A percentile compares a stretch with the other conserved stretches of the same genome.
Conservation (phyloP, 2,329 filamentous ascomycete genomes). For the Cladosporium colombiae region DNA sequence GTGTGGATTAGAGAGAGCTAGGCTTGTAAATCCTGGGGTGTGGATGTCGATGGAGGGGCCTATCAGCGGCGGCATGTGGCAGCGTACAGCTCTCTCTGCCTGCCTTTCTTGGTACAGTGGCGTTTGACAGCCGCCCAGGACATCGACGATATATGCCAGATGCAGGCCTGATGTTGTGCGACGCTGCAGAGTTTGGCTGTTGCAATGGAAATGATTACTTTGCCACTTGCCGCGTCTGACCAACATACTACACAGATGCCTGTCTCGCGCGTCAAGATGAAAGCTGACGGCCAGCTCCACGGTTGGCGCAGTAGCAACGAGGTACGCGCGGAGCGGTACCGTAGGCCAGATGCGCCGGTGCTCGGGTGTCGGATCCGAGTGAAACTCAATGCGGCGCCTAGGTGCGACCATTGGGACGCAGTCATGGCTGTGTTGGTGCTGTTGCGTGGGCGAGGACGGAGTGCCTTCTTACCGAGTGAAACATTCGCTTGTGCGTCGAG, state of each 20-base stretch:
- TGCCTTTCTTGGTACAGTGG: neutral
- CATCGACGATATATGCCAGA: constrained; percentile 7
- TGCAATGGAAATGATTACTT: neutral
- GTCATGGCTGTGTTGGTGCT: neutral
- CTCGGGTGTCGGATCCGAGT: constrained; percentile 10
- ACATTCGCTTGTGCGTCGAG: neutral
- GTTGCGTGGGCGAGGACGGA: neutral
- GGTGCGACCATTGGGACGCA: constrained; percentile 9
- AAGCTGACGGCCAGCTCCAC: constrained; percentile 12
- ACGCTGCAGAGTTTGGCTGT: neutral
- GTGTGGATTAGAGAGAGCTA: neutral
- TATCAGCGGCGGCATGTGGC: neutral
- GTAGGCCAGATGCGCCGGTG: constrained; percentile 11
- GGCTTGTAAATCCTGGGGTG: neutral
- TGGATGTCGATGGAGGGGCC: constrained; percentile 5
- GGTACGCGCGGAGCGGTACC: constrained; percentile 1
- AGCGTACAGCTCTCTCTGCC: neutral
- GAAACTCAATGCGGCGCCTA: constrained; percentile 10
- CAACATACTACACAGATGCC: neutral
- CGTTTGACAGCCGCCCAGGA: constrained; percentile 2
- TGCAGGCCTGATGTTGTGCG: neutral
- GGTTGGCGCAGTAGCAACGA: neutral
- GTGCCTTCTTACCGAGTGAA: neutral
- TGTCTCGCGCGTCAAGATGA: neutral
- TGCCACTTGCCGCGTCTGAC: neutral